These are phyloP conservation scores for Blakeslea trispora DNA, from an alignment of 371 early-diverging fungal species.

Conservation along the genomic window DNA sequence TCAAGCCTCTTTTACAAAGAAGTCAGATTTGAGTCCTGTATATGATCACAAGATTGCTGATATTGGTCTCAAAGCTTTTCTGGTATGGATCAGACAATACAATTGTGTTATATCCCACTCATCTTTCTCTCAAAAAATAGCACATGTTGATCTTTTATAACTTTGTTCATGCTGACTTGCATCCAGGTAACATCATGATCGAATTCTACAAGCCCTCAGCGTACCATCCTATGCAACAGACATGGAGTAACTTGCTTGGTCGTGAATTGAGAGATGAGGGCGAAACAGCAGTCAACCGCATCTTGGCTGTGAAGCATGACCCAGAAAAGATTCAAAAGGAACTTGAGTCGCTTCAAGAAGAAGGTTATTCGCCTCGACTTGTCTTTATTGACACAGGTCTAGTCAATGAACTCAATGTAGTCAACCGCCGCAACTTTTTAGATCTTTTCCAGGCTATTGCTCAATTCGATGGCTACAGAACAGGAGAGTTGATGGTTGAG, in stretches of 20 bases:
- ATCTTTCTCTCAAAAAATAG: constrained; percentile 27
- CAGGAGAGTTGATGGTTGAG: constrained; percentile 87
- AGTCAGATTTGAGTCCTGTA: constrained; percentile 30
- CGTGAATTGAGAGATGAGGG: constrained; percentile 45
- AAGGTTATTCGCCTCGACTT: constrained; percentile 77
- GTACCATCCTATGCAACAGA: constrained; percentile 55
- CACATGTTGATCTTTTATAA: constrained; percentile 92
- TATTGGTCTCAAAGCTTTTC: constrained; percentile 58
- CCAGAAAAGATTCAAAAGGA: constrained; percentile 54
- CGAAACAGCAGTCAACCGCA: constrained; percentile 36
- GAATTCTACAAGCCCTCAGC: constrained; percentile 75
- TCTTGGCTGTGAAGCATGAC: constrained; percentile 35
- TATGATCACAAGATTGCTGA: constrained; percentile 76
- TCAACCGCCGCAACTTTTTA: constrained; percentile 81
- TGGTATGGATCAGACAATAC: constrained; percentile 31
- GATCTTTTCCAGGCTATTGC: constrained; percentile 89
- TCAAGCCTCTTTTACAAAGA: constrained; percentile 30
- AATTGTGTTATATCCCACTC: constrained; percentile 2
- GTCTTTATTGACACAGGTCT: constrained; percentile 93
- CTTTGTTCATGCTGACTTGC: constrained; percentile 93
- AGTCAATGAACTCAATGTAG: constrained; percentile 71
- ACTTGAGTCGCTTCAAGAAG: constrained; percentile 51
- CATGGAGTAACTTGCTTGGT: constrained; percentile 44
- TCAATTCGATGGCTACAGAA: constrained; percentile 79
- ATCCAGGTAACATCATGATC: constrained; percentile 94